Conservation (phyloP, 1,284 basidiomycete species). For the Vanrija sp. region DNA sequence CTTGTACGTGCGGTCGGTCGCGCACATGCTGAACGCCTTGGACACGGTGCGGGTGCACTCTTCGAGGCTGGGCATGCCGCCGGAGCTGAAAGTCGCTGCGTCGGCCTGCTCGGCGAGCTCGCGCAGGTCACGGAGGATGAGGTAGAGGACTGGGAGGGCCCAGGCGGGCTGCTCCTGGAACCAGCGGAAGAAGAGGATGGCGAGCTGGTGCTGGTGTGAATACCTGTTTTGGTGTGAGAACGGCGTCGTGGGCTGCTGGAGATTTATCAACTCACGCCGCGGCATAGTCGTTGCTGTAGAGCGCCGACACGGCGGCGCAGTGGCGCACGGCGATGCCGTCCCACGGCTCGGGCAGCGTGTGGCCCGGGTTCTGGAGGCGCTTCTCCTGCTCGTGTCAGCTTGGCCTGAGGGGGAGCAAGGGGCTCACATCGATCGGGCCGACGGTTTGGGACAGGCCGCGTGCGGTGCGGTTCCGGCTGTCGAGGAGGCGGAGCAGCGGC, state of each 20-base stretch:
- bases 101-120: constrained; percentile 63
- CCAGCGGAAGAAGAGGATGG: constrained; percentile 69
- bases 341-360: constrained; percentile 39
- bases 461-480: constrained; percentile 33
- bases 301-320: constrained; percentile 38
- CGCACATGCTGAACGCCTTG: constrained; percentile 86
- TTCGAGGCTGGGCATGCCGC: constrained; percentile 68
- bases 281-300: constrained; percentile 30
- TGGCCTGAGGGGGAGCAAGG: background rate
- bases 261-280: constrained; percentile 36
- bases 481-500: constrained; percentile 31
- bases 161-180: constrained; percentile 72
- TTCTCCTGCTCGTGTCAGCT: constrained; percentile 22
- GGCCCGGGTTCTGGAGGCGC: constrained; percentile 33
- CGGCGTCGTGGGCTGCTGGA: background rate
- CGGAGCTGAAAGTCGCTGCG: constrained; percentile 50
- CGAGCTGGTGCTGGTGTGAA: constrained; percentile 36
- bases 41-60: constrained; percentile 85
- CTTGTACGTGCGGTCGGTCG: constrained; percentile 75
- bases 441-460: constrained; percentile 38
- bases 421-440: constrained; percentile 36
- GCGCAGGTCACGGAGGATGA: constrained; percentile 70
- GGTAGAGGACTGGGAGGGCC: constrained; percentile 74
- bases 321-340: constrained; percentile 42
- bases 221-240: constrained; percentile 16